Conservation (phyloP, 805 yeast genomes). For the Saturnispora gosingensis region DNA sequence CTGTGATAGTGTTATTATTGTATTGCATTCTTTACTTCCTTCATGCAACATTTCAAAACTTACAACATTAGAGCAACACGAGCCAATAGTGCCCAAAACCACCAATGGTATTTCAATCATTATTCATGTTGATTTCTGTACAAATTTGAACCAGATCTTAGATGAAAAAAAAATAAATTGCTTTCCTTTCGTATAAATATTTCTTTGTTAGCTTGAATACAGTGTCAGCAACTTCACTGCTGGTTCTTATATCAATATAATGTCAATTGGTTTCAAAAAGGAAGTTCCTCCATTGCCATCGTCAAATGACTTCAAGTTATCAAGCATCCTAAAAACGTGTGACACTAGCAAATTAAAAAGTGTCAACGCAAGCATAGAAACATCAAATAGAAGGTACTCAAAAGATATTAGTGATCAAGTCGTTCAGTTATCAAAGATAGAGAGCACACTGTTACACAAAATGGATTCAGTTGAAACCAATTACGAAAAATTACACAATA, state of each 20-base stretch:
- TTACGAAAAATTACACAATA: constrained; percentile 8
- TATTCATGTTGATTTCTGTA: not conserved
- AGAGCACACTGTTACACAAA: constrained; percentile 17
- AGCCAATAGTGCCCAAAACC: constrained; percentile 44
- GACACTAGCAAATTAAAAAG: constrained; percentile 4
- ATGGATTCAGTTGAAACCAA: constrained; percentile 13
- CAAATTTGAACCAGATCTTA: not conserved
- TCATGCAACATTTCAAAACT: constrained; percentile 47
- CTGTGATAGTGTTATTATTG: constrained; percentile 49
- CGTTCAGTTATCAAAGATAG: constrained; percentile 16
- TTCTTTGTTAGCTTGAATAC: not conserved
- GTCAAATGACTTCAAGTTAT: not conserved
- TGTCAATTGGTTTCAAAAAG: not conserved
- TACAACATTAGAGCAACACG: constrained; percentile 65
- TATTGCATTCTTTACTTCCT: constrained; percentile 31
- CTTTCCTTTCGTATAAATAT: not conserved
- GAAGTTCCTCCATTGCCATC: constrained; percentile 4
- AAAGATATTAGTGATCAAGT: constrained; percentile 26
- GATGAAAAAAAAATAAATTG: not conserved
- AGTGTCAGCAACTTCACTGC: not conserved
- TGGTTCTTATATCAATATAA: not conserved
- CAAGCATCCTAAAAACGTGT: not conserved
- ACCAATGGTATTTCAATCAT: constrained; percentile 2
- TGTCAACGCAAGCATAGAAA: constrained; percentile 18
- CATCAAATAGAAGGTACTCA: constrained; percentile 17